A percentile compares a stretch with the other conserved stretches of the same genome.
phyloP scores from a whole-genome alignment of 2,329 filamentous ascomycete genomes.

The Fusarium ramigenum region DNA sequence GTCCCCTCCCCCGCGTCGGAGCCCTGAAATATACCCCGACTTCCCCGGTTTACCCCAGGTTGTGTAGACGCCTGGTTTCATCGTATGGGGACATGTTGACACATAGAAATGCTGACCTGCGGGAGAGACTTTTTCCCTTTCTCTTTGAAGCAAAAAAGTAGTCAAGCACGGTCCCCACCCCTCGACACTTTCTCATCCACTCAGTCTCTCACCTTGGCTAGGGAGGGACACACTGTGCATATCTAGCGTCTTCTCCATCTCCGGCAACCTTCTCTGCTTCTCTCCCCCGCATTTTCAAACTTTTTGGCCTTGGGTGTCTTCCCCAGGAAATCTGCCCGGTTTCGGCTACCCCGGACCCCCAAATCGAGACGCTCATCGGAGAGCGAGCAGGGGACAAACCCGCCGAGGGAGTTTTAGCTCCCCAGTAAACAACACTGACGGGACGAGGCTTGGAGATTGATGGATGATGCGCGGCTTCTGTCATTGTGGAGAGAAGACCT shows the following conservation, averaged over 20 bases:
- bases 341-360: slow-evolving; percentile 26
- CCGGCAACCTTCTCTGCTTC: background rate
- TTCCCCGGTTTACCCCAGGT: slow-evolving; percentile 32
- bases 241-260: slow-evolving; percentile 18
- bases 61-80: background rate
- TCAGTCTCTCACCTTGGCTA: slow-evolving; percentile 9
- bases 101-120: slow-evolving; percentile 6
- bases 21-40: slow-evolving; percentile 8
- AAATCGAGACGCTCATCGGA: slow-evolving; percentile 25
- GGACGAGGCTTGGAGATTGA: background rate
- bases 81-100: slow-evolving; percentile 1
- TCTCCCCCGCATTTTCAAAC: slow-evolving; percentile 8
- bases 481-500: slow-evolving; percentile 1
- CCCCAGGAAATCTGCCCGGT: slow-evolving; percentile 22
- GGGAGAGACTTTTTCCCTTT: background rate
- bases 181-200: background rate
- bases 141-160: background rate
- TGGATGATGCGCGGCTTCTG: background rate
- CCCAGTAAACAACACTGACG: background rate
- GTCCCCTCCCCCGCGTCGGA: background rate
- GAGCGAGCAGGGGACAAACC: slow-evolving; percentile 9
- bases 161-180: background rate
- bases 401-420: background rate
- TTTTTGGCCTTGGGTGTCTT: background rate
- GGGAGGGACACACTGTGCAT: slow-evolving; percentile 35